Conservation (phyloP, 1,284 basidiomycete genomes). For the Irpex sp. region DNA sequence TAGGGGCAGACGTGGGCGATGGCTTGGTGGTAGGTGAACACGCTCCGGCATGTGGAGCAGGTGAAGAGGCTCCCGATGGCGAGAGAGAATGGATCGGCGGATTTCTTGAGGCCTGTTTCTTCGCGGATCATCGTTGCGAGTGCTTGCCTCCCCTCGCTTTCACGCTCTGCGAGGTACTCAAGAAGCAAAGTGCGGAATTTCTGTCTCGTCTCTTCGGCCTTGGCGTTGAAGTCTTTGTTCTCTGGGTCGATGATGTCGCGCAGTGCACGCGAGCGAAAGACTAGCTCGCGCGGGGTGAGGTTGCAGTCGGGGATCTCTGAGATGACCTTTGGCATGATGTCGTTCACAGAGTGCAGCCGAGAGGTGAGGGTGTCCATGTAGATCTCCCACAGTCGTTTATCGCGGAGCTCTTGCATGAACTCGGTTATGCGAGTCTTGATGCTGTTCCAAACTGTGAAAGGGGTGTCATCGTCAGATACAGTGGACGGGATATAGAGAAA, state of each 20-base stretch:
- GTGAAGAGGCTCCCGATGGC: not conserved
- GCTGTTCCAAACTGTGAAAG: not conserved
- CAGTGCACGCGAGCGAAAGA: not conserved
- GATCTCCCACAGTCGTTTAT: not conserved
- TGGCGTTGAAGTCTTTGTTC: not conserved
- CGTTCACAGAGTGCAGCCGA: not conserved
- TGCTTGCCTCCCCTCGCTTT: not conserved
- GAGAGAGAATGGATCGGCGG: not conserved
- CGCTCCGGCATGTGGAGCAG: not conserved
- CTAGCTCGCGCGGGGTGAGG: not conserved
- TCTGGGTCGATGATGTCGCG: not conserved
- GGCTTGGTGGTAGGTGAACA: not conserved
- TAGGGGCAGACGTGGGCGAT: not conserved
- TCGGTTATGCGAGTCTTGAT: not conserved
- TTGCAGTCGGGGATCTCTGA: not conserved
- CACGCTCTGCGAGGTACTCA: not conserved
- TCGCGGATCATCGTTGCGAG: not conserved
- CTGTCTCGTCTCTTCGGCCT: not conserved
- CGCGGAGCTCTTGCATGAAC: not conserved
- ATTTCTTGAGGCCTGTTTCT: not conserved
- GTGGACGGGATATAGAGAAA: not conserved
- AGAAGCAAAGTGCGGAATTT: not conserved
- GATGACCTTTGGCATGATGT: not conserved
- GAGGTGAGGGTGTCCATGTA: not conserved
- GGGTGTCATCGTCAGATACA: not conserved